Base-by-base conservation (phyloP, 1,139 yeast genomes). In the Lodderomyces metapsilosis region DNA sequence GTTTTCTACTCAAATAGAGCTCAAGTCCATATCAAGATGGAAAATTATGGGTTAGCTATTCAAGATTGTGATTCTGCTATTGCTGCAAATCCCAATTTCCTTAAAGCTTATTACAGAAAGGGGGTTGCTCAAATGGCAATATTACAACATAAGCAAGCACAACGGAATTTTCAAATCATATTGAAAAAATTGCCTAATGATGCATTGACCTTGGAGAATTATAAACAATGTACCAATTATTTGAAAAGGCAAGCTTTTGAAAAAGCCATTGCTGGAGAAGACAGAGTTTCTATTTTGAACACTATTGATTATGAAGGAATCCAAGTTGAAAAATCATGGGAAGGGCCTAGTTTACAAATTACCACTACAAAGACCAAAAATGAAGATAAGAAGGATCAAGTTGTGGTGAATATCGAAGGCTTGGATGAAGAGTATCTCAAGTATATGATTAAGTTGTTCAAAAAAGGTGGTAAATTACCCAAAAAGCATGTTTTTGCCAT, bases 1-100 rank as follows among this genome's bases (percentile, higher is more conserved):
- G 79, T 91, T 15, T 84, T 81, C 56, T 87, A 68, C 59, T 82
- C 96, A 23, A 92, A 92, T 64, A 72, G 97, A 49, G 97, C 98
- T 0, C 95, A 88, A 49, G 96, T 88, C 1, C 84, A 89, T 52
- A 80, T 91, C 57, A 87, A 88, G 58, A 64, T 83, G 43, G 98
- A 92, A 58, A 84, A 82, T 53, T 91, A 85, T 61, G 98, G 97
- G 2, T 72, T 80, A 38, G 95, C 97, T 1, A 77, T 91, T 4
- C 69, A 64, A 13, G 97, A 91, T 59, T 84, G 96, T 52, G 77
- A 83, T 31, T 64, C 66, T 37, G 91, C 98, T 1, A 70, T 92
- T 38, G 74, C 71, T 38, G 58, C 84, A 10, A 89, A 92, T 57
- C 76, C 84, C 1, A 59, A 68, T 34, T 86, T 87, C 57, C 66